A percentile compares a stretch with the other conserved stretches of the same genome.
These are phyloP conservation scores for Boletales sp. DNA, from an alignment of 768 basidiomycete genomes.

Conservation along the genomic window DNA sequence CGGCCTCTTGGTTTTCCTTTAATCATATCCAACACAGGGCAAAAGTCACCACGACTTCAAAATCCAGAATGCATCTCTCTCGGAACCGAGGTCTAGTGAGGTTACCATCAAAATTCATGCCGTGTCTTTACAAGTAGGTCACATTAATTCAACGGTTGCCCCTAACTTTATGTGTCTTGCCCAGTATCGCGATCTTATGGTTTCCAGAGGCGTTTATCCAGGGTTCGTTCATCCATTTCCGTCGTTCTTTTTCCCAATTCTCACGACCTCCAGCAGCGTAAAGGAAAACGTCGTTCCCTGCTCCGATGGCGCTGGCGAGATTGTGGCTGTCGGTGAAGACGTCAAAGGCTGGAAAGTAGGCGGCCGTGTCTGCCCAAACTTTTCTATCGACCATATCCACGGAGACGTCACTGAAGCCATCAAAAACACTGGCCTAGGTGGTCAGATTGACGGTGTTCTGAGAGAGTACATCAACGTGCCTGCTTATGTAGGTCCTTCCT, in stretches of 20 bases:
- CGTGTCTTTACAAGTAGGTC: conserved; percentile 48
- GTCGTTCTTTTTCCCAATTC: conserved; percentile 15
- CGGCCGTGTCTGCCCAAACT: conserved; percentile 57
- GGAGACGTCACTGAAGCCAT: conserved; percentile 39
- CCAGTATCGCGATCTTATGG: conserved; percentile 49
- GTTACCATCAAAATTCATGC: conserved; percentile 56
- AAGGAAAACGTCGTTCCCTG: conserved; percentile 29
- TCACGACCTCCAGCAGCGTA: conserved; percentile 29
- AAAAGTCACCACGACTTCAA: conserved; percentile 27
- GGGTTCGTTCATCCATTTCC: conserved; percentile 20
- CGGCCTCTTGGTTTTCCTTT: not conserved
- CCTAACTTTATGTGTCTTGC: not conserved
- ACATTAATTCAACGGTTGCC: not conserved
- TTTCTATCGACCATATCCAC: conserved; percentile 44
- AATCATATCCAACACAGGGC: conserved; percentile 12
- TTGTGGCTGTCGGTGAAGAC: conserved; percentile 41
- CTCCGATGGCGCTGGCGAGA: conserved; percentile 57
- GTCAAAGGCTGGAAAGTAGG: conserved; percentile 48
- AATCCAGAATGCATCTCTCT: conserved; percentile 22
- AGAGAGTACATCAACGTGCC: conserved; percentile 53
- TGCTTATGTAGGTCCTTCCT: conserved; percentile 31
- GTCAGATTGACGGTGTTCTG: conserved; percentile 47
- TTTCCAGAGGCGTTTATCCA: conserved; percentile 40
- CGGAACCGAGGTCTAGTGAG: conserved; percentile 40
- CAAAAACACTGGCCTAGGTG: conserved; percentile 41